Evolutionary conservation across 1,284 basidiomycete genomes (phyloP), one percentile per base, ranked within the genome.

Genomic region (Meripilus lineatus): DNA sequence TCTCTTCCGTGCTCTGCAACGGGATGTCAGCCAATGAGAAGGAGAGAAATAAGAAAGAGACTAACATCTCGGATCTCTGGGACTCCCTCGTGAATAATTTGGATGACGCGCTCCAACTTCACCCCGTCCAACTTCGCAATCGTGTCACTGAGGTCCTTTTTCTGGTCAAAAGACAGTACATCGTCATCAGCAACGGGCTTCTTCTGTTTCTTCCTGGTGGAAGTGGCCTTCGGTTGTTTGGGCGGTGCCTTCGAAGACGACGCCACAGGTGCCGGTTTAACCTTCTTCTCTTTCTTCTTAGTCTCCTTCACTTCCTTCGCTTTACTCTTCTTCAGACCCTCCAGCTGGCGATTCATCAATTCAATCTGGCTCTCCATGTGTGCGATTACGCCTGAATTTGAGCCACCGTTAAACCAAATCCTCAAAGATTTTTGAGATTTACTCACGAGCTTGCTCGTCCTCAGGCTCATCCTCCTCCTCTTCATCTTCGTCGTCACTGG

Each of bases 91-190:
- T 94, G 89, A 52, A 97, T 97, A 59, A 97, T 93, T 55, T 84
- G 77, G 50, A 95, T 90, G 36, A 94, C 93, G 58, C 79, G 80
- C 63, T 89, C 84, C 47, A 94, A 68, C 58, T 86, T 87, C 41
- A 74, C 63, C 18, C 82, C 89, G 51, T 93, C 89, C 15, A 92
- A 76, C 53, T 75, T 77, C 48, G 77, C 75, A 55, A 97, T 97
- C 44, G 92, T 89, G 63, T 94, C 90, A 56, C 92, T 94, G 45
- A 97, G 71, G 60, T 96, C 91, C 68, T 94, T 92, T 82, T 97
- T 96, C 71, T 96, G 93, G 56, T 92, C 88, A 61, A 94, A 90
- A 32, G 89, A 86, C 25, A 96, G 69, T 1, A 69, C 70, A 42
- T 85, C 83, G 54, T 89, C 85, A 57, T 88, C 84, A 24, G 63